Evolutionary conservation across 331 rosid species (phyloP).

Genomic region (Rhamnella rubrinervis): DNA sequence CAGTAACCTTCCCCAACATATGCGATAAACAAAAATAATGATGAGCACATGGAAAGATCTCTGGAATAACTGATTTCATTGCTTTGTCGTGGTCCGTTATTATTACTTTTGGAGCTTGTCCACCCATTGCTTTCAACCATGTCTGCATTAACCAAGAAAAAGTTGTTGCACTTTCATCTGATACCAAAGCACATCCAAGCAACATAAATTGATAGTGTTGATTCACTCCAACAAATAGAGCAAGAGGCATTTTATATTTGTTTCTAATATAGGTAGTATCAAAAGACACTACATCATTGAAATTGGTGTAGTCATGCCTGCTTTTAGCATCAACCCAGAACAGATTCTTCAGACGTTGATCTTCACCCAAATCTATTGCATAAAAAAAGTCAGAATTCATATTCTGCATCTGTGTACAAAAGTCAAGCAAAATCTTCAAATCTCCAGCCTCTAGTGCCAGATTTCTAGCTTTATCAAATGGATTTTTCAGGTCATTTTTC

Average conservation of each 20-base stretch:
- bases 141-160: slow-evolving; percentile 70
- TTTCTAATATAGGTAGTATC: slow-evolving; percentile 82
- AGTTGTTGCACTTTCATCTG: slow-evolving; percentile 73
- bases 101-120: slow-evolving; percentile 79
- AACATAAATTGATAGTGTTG: slow-evolving; percentile 86
- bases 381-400: slow-evolving; percentile 81
- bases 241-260: slow-evolving; percentile 93
- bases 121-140: slow-evolving; percentile 92
- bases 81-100: slow-evolving; percentile 82
- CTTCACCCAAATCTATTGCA: slow-evolving; percentile 83
- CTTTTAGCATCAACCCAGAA: slow-evolving; percentile 95
- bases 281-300: slow-evolving; percentile 79
- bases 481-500: slow-evolving; percentile 70
- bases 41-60: slow-evolving; percentile 59
- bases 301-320: slow-evolving; percentile 80
- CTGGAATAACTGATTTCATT: slow-evolving; percentile 62
- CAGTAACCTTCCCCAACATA: slow-evolving; percentile 76
- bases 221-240: slow-evolving; percentile 90
- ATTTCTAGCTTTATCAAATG: slow-evolving; percentile 77
- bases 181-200: slow-evolving; percentile 91
- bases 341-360: slow-evolving; percentile 74
- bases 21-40: slow-evolving; percentile 83
- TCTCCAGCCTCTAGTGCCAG: slow-evolving; percentile 77
- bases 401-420: slow-evolving; percentile 75
- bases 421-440: slow-evolving; percentile 65